phyloP scores from a whole-genome alignment of 768 basidiomycete species.

The Udeniomyces megalosporus region DNA sequence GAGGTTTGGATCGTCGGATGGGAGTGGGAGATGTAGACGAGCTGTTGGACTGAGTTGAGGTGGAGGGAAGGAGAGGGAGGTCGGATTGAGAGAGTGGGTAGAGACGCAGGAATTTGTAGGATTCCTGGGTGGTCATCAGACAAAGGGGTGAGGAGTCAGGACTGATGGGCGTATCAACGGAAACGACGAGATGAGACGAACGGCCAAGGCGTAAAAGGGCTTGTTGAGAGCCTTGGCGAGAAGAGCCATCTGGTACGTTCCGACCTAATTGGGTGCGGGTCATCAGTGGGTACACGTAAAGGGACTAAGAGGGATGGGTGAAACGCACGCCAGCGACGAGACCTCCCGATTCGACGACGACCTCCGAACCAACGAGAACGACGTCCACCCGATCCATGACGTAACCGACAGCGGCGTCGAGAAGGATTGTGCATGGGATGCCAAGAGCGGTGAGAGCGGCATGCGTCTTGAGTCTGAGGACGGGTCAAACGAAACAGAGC shows the following conservation, averaged over 20 bases:
- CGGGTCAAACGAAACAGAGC: background rate
- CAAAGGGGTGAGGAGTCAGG: constrained; percentile 9
- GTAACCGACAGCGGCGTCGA: constrained; percentile 93
- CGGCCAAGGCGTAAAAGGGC: constrained; percentile 83
- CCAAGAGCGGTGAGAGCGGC: constrained; percentile 72
- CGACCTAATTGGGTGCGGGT: constrained; percentile 37
- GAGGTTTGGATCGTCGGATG: constrained; percentile 6
- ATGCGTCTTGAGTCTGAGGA: constrained; percentile 69
- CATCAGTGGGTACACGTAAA: background rate
- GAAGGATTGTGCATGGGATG: constrained; percentile 81
- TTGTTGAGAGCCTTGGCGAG: constrained; percentile 87
- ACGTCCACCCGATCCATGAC: constrained; percentile 93
- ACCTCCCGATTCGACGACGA: constrained; percentile 91
- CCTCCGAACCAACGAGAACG: constrained; percentile 91
- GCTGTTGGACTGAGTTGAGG: background rate
- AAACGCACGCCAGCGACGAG: constrained; percentile 41
- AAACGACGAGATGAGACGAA: constrained; percentile 44
- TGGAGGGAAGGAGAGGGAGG: constrained; percentile 23
- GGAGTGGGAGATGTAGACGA: background rate
- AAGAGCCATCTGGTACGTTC: constrained; percentile 90
- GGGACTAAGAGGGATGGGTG: background rate
- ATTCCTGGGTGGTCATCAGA: constrained; percentile 6
- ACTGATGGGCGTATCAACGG: constrained; percentile 6
- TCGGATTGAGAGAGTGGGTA: constrained; percentile 46
- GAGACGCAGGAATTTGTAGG: constrained; percentile 92